Evolutionary conservation across 2,329 filamentous ascomycete species (phyloP).

Genomic region (Sporothrix dimorphospora): DNA sequence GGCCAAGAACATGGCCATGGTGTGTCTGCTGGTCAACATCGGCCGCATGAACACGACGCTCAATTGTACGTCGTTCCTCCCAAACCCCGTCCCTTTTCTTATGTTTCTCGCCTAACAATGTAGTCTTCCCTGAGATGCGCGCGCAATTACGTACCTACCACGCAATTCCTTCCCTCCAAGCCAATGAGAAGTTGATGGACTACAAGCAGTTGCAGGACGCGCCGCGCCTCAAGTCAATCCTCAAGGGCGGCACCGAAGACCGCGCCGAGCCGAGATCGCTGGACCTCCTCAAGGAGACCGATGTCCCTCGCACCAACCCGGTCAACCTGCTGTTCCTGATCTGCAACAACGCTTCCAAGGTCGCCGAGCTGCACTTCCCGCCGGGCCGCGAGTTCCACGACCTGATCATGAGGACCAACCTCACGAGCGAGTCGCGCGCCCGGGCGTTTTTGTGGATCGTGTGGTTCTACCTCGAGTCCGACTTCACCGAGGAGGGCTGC

Average conservation of each 20-base stretch:
- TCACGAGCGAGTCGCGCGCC: conserved; percentile 81
- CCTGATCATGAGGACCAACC: conserved; percentile 85
- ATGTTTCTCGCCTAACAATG: conserved; percentile 33
- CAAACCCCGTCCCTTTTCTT: conserved; percentile 34
- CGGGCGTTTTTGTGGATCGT: conserved; percentile 94
- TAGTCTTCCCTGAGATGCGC: conserved; percentile 99
- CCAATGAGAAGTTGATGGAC: conserved; percentile 89
- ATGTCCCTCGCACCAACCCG: conserved; percentile 81
- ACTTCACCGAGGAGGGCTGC: conserved; percentile 86
- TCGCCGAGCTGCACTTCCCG: conserved; percentile 91
- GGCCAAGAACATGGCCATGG: conserved; percentile 98
- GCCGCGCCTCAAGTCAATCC: conserved; percentile 90
- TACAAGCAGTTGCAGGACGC: conserved; percentile 99
- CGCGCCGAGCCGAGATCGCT: conserved; percentile 79
- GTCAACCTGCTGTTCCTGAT: conserved; percentile 97
- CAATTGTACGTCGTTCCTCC: conserved; percentile 71
- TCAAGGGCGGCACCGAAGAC: conserved; percentile 96
- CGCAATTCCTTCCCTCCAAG: conserved; percentile 93
- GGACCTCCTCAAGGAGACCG: conserved; percentile 73
- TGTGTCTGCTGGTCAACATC: conserved; percentile 94
- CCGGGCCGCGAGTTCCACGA: conserved; percentile 90
- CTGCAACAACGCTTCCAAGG: conserved; percentile 83
- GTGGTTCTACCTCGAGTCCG: conserved; percentile 98
- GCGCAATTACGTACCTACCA: conserved; percentile 97
- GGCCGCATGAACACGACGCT: conserved; percentile 98